Base-by-base conservation (phyloP, 2,329 filamentous ascomycete species). In the Aspergillus vadensis region DNA sequence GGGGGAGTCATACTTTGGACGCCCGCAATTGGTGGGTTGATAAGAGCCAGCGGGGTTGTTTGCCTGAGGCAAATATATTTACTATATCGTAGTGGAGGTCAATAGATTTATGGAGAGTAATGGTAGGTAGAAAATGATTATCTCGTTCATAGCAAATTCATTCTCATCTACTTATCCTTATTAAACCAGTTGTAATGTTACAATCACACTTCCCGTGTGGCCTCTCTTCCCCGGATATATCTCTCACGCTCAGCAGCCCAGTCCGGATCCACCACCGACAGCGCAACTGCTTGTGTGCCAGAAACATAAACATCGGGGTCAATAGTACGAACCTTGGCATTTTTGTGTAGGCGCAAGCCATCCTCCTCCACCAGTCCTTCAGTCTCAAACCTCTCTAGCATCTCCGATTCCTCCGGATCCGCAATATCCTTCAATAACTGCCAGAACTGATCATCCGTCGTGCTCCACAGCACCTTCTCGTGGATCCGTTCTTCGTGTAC, bases 371-470 rank as follows among this genome's bases (percentile, higher is more conserved):
- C 10, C n/a, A 55, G 17, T n/a, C 53, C 53, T 17, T 55, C 39
- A 1, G 32, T 27, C 53, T 55, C 53, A 23, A 55, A 55, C 17
- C 10, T 8, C 25, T 55, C 27, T n/a, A 55, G n/a, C 23, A 30
- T 55, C n/a, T 43, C 53, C n/a, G 25, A 39, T n/a, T 25, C 53
- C 4, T 59, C 39, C 4, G 65, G 38, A 41, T 65, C 60, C 19
- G 69, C 67, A 19, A 60, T 58, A 19, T 62, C 54, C 30, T 71
- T 68, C 62, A 76, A 65, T 27, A 68, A 61, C 14, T 65, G 63
- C 76, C 76, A 78, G 49, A 78, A 76, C 19, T 72, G 73, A 14
- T 63, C 57, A 59, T 78, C 76, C 6, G 75, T 75, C 53, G 74
- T 47, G 12, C 41, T 55, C 76, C 76, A 78, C 12, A 78, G 59